Percentiles rank a stretch among this genome's conserved stretches.
Evolutionary conservation across 805 yeast species (phyloP).

Genomic region (Saturnispora hagleri): DNA sequence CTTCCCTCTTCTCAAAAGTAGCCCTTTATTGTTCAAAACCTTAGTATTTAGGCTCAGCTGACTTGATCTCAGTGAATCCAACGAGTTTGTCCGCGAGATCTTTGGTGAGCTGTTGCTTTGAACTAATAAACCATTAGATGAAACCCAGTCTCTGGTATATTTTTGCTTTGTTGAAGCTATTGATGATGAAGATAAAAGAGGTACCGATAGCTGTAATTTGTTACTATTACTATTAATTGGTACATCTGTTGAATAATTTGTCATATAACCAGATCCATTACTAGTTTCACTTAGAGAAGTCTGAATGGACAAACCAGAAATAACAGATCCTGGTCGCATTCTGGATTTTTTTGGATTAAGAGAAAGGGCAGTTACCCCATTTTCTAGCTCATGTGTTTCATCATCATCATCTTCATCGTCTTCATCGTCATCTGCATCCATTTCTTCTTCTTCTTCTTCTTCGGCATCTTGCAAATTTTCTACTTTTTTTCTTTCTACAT

Average conservation of each 20-base stretch:
- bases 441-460: neutral
- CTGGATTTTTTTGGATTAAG: neutral
- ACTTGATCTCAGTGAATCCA: constrained; percentile 28
- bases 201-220: neutral
- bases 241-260: constrained; percentile 29
- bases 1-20: constrained; percentile 23
- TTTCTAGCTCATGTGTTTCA: neutral
- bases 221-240: neutral
- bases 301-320: constrained; percentile 42
- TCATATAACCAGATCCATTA: constrained; percentile 31
- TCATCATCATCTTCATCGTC: neutral
- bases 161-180: constrained; percentile 16
- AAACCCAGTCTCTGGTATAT: constrained; percentile 24
- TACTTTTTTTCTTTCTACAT: neutral
- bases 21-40: constrained; percentile 4
- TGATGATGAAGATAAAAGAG: neutral
- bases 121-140: constrained; percentile 24
- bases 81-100: constrained; percentile 25
- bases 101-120: neutral
- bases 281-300: constrained; percentile 46
- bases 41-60: constrained; percentile 11
- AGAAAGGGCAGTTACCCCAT: neutral
- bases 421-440: neutral
- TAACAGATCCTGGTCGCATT: constrained; percentile 39
- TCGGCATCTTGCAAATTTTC: neutral